Conservation (phyloP, 1,139 yeast genomes). For the Sugiyamaella xylanicola region DNA sequence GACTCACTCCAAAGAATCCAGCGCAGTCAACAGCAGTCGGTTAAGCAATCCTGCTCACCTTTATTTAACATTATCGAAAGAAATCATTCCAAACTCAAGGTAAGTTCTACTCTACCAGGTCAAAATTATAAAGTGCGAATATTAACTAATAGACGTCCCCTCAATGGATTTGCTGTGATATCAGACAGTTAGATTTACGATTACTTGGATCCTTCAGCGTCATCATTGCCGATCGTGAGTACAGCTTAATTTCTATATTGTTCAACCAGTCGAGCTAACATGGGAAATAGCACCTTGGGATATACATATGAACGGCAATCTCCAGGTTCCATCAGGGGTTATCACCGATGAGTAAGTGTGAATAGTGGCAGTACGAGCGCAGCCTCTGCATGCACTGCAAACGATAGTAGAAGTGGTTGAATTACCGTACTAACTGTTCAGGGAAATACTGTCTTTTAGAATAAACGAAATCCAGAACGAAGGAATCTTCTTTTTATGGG, state of each 20-base stretch:
- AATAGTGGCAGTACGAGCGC: background rate
- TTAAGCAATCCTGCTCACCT: background rate
- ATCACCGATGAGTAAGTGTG: conserved; percentile 36
- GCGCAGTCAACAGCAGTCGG: background rate
- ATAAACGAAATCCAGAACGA: conserved; percentile 74
- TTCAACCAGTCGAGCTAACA: too few species aligned
- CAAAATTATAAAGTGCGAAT: background rate
- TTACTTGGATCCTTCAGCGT: conserved; percentile 83
- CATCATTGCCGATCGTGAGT: conserved; percentile 72
- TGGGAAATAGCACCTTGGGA: conserved; percentile 47
- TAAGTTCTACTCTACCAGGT: background rate
- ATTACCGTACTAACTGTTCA: conserved; percentile 18
- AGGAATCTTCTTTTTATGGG: conserved; percentile 86
- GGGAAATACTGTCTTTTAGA: conserved; percentile 65
- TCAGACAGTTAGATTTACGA: conserved; percentile 66
- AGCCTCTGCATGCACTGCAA: too few species aligned
- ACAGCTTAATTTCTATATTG: conserved; percentile 37
- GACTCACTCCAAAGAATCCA: conserved; percentile 19
- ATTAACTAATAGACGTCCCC: conserved; percentile 48
- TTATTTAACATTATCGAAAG: conserved; percentile 3
- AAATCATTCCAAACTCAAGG: background rate
- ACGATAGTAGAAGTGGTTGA: too few species aligned
- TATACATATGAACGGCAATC: conserved; percentile 40
- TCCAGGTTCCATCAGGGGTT: conserved; percentile 62
- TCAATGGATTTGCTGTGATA: conserved; percentile 88